Evolutionary conservation across 2,329 filamentous ascomycete species (phyloP), one percentile per base, ranked within the genome.

Genomic region (Trichoderma asperellum): DNA sequence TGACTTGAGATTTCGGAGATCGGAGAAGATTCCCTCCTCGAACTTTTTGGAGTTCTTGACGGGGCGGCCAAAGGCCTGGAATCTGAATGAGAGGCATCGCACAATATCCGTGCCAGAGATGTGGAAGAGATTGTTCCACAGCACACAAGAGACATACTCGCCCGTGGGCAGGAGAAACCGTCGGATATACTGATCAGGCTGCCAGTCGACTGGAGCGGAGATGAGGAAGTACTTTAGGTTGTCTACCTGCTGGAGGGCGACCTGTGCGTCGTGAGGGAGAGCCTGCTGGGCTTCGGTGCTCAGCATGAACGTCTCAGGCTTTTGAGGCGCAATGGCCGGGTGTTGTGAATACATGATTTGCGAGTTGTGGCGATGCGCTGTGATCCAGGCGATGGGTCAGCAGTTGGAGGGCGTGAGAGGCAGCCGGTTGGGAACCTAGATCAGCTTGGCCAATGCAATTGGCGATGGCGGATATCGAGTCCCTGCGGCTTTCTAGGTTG

Each of bases 1-100:
- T 29, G 96, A 97, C 84, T 99, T 99, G 75, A 99, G 88, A 81
- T 99, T 99, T 81, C 96, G 92, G 79, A 99, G 85, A 80, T 99
- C 96, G 55, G 96, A 99, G 83, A 99, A 99, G 82, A 99, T 98
- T 75, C 96, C 96, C 82, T 99, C 96, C 82, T 99, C 96, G 78
- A 99, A 99, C 83, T 99, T 99, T 86, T 99, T 99, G 52, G 95
- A 96, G 85, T 99, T 99, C 87, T 97, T 98, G 71, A 99, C 96
- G 0, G 96, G 96, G 69, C 96, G 93, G 76, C 96, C 96, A 79
- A 99, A 99, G 63, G 96, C 96, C 84, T 98, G 96, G 84, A 99
- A 99, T 79, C 96, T 88, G 85, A 99, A 99, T 8, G 96, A 96
- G 57, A 99, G 88, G 78, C 96, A 99, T 88, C 96, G 91, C 71